Evolutionary conservation across 176 grass and related monocot species (phyloP).

Genomic region (Triticum timopheevii): DNA sequence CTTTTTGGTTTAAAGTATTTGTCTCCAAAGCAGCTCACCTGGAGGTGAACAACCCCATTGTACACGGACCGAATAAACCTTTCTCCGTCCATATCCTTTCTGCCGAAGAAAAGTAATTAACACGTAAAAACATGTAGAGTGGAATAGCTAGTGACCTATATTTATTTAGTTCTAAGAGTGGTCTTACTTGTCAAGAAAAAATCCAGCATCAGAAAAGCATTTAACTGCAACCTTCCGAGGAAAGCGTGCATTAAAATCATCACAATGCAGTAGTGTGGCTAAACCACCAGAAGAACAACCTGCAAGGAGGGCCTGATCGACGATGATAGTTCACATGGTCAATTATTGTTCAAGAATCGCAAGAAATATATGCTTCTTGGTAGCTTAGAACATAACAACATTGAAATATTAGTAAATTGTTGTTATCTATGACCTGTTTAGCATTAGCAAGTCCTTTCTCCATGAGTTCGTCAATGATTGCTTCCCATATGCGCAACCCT

Average conservation of each 20-base stretch:
- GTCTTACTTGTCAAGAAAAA: constrained; percentile 74
- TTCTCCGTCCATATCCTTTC: constrained; percentile 59
- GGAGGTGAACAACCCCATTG: constrained; percentile 58
- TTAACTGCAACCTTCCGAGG: constrained; percentile 45
- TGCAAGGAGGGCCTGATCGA: constrained; percentile 55
- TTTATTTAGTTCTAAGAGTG: neutral
- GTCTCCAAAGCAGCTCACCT: constrained; percentile 32
- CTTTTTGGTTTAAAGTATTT: neutral
- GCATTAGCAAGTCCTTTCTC: constrained; percentile 51
- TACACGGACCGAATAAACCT: constrained; percentile 45
- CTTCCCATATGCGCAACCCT: constrained; percentile 68
- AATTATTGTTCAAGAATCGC: neutral
- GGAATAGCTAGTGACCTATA: neutral
- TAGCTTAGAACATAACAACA: neutral
- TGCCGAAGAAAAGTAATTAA: constrained; percentile 12
- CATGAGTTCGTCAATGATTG: constrained; percentile 57
- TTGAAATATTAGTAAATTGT: neutral
- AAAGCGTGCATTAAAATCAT: constrained; percentile 57
- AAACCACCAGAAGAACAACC: constrained; percentile 83
- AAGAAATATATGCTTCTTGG: neutral
- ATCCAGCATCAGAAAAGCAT: constrained; percentile 80
- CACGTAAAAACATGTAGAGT: neutral
- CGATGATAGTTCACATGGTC: neutral
- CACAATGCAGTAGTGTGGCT: constrained; percentile 65
- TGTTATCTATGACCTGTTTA: constrained; percentile 49